Base-by-base conservation (phyloP, 176 grass and related monocot genomes). In the Eragrostis nindensis region DNA sequence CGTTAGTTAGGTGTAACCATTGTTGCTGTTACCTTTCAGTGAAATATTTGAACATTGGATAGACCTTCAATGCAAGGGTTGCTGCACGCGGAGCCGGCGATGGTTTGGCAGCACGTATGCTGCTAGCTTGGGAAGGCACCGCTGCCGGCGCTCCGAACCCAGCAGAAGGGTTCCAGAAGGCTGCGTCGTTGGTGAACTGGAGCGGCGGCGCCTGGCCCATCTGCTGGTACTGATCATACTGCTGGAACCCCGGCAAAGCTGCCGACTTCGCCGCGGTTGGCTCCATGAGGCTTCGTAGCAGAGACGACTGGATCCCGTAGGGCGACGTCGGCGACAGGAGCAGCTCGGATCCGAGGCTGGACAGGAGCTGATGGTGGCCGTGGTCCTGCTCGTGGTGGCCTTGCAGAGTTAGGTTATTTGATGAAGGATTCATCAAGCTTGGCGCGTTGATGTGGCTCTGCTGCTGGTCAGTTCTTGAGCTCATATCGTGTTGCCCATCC, bases 151-250 rank as follows among this genome's bases (percentile, higher is more conserved):
- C 29, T 24, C 67, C 60, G 61, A 82, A 90, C 40, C 88, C 83
- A 16, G 88, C 66, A 43, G 56, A 89, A 24, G 91, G 75, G 75
- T 86, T 90, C 91, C 91, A 94, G 75, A 83, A 93, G 30, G 78
- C 65, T 0, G 91, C 66, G 3, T 93, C 88, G 77, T 93, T 87
- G 85, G 87, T 85, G 74, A 88, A 93, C 48, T 90, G 85, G 25
- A 87, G 85, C 29, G 75, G 66, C 65, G 40, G 26, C 12, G 42
- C 25, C 4, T 84, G 76, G 13, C 71, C 65, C 78, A 82, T 82
- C 48, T 82, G 87, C 78, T 90, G 83, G 79, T 83, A 84, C 43
- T 86, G 83, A 12, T 80, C 77, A 42, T 71, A 70, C 78, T 89
- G 87, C 50, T 86, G 83, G 18, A 73, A 55, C 40, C 73, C 80